phyloP scores from a whole-genome alignment of 2,329 filamentous ascomycete species.

The Arachnopeziza araneosa region DNA sequence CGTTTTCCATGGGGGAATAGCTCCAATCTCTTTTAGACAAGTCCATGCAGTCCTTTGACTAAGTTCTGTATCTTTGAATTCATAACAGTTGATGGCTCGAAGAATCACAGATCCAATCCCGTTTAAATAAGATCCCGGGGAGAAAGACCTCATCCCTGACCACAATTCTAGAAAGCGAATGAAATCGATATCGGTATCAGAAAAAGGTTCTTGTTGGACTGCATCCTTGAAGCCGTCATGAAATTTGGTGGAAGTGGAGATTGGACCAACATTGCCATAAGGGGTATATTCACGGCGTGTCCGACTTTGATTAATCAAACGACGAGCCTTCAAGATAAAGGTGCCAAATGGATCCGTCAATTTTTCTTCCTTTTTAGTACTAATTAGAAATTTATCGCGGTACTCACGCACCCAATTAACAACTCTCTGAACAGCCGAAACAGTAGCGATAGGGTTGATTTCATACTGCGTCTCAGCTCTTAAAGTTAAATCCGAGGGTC shows the following conservation, averaged over 20 bases:
- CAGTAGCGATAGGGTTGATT: slow-evolving; percentile 51
- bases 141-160: slow-evolving; percentile 52
- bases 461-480: slow-evolving; percentile 55
- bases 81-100: slow-evolving; percentile 56
- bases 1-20: slow-evolving; percentile 66
- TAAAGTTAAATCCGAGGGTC: slow-evolving; percentile 43
- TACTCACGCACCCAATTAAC: slow-evolving; percentile 48
- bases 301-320: slow-evolving; percentile 47
- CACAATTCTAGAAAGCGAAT: slow-evolving; percentile 67
- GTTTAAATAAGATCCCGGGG: slow-evolving; percentile 35
- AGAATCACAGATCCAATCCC: slow-evolving; percentile 54
- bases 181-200: slow-evolving; percentile 7
- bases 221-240: slow-evolving; percentile 6
- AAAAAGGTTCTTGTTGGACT: slow-evolving; percentile 9
- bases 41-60: slow-evolving; percentile 48
- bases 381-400: slow-evolving; percentile 25
- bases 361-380: neutral
- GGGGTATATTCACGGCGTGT: slow-evolving; percentile 42
- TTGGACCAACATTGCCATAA: slow-evolving; percentile 44
- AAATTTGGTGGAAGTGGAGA: slow-evolving; percentile 10
- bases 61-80: slow-evolving; percentile 35
- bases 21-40: slow-evolving; percentile 72
- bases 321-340: slow-evolving; percentile 43
- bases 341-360: neutral
- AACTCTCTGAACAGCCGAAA: slow-evolving; percentile 45